These are phyloP conservation scores for Venturia pyrina DNA, from an alignment of 2,329 filamentous ascomycete genomes.

Conservation along the genomic window DNA sequence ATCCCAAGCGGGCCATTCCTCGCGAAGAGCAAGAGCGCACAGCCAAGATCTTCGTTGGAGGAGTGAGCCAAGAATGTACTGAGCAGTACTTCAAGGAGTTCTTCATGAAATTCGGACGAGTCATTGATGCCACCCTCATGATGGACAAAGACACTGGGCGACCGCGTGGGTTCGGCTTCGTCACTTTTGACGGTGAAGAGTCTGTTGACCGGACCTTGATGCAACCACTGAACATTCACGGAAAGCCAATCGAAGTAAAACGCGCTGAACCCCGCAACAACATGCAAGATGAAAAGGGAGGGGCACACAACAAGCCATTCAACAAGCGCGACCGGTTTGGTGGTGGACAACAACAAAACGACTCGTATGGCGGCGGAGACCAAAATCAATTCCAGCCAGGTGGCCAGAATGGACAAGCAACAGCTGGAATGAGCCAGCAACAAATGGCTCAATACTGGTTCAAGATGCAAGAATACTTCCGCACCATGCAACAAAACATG, in stretches of 20 bases:
- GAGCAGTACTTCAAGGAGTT: constrained; percentile 95
- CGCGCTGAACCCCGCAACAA: constrained; percentile 94
- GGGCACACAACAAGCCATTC: constrained; percentile 21
- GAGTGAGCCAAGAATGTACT: constrained; percentile 92
- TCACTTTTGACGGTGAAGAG: constrained; percentile 92
- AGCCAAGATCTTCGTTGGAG: constrained; percentile 96
- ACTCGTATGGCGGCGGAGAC: constrained; percentile 30
- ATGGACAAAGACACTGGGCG: constrained; percentile 99
- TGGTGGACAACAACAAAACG: constrained; percentile 34
- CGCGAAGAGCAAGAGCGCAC: constrained; percentile 97
- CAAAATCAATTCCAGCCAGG: constrained; percentile 35
- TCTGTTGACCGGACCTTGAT: constrained; percentile 87
- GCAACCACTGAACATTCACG: constrained; percentile 78
- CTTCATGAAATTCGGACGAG: constrained; percentile 91
- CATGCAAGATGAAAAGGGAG: constrained; percentile 67
- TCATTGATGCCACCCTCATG: constrained; percentile 96
- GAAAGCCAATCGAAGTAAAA: constrained; percentile 96
- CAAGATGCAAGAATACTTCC: constrained; percentile 95
- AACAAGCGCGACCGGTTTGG: constrained; percentile 24
- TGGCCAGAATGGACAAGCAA: constrained; percentile 18
- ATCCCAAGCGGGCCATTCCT: constrained; percentile 94
- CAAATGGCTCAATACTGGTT: constrained; percentile 99
- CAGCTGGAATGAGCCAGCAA: constrained; percentile 74
- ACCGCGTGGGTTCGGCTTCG: constrained; percentile 91
- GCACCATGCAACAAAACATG: constrained; percentile 90